A percentile compares a stretch with the other conserved stretches of the same genome.
phyloP scores from a whole-genome alignment of 306 rosid species.

The Vicia sativa region DNA sequence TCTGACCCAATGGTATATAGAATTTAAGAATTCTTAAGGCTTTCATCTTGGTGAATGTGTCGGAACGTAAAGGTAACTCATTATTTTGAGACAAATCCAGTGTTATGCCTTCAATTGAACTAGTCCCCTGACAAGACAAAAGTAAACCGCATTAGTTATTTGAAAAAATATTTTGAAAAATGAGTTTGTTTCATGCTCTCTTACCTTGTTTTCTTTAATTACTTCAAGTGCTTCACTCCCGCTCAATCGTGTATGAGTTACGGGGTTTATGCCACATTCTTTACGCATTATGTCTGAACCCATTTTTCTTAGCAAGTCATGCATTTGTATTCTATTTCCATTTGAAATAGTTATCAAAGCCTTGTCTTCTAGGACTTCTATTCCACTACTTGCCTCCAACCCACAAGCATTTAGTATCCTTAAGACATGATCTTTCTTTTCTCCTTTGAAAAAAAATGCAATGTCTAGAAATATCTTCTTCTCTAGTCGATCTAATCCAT shows the following conservation, averaged over 20 bases:
- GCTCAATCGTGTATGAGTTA: conserved; percentile 19
- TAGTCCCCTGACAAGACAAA: conserved; percentile 33
- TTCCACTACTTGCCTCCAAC: conserved; percentile 20
- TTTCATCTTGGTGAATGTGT: conserved; percentile 36
- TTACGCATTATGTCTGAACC: conserved; percentile 25
- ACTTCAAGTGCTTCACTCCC: conserved; percentile 14
- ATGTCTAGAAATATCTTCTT: conserved; percentile 31
- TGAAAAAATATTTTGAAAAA: not conserved
- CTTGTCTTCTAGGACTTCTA: conserved; percentile 30
- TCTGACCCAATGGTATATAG: not conserved
- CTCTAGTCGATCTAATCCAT: conserved; percentile 3
- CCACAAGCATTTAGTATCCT: conserved; percentile 38
- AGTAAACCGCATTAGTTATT: not conserved
- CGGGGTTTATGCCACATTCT: not conserved
- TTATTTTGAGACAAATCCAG: conserved; percentile 26
- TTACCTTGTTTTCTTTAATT: conserved; percentile 27
- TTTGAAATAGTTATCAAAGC: conserved; percentile 35
- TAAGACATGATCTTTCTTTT: not conserved
- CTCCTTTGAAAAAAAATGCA: conserved; percentile 31
- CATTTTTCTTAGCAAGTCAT: conserved; percentile 38
- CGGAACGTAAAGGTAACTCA: not conserved
- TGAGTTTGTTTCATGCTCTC: not conserved
- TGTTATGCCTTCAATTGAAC: conserved; percentile 34
- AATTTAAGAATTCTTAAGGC: conserved; percentile 28
- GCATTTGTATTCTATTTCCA: conserved; percentile 34